Base-by-base conservation (phyloP, 768 basidiomycete genomes). In the Amylocystis lapponica region DNA sequence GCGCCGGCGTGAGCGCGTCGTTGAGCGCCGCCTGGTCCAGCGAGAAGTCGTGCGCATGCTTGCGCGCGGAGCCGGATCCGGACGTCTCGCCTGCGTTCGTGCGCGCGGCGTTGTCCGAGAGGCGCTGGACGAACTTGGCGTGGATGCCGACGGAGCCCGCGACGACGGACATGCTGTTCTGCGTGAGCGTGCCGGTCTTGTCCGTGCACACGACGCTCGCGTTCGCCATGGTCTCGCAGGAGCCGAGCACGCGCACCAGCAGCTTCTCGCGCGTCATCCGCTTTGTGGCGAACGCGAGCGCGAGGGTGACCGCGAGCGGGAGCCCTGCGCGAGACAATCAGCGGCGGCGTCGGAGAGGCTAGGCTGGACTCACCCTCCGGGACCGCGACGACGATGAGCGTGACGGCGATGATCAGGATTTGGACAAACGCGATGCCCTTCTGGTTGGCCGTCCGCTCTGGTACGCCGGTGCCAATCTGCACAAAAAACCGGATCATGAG, bases 161-260 rank as follows among this genome's bases (percentile, higher is more conserved):
- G 39, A 99, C 96, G 50, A 98, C 89, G 9, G 85, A 81, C 96
- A 99, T 99, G 52, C 68, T 69, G 66, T 98, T 98, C 59, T 90
- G 85, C 0, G 96, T 99, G 19, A 99, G 81, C 8, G 95, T 97
- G 27, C 95, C 95, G 2, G 93, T 95, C 69, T 95, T 94, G 72
- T 94, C 92, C 12, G 92, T 94, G 66, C 91, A 93, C 3, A 97
- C 79, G 46, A 97, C 93, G 17, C 87, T 94, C 4, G 95, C 89
- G 54, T 97, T 97, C 17, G 89, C 95, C 95, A 98, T 98, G 0
- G 92, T 98, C 67, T 99, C 96, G 64, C 95, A 98, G 11, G 93
- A 93, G 6, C 89, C 89, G 26, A 99, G 79, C 4, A 97, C 89
- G 42, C 95, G 92, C 23, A 98, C 96, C 32, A 99, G 79, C 0